phyloP scores from a whole-genome alignment of 441 rosid genomes.

The Gossypium schwendimanii region DNA sequence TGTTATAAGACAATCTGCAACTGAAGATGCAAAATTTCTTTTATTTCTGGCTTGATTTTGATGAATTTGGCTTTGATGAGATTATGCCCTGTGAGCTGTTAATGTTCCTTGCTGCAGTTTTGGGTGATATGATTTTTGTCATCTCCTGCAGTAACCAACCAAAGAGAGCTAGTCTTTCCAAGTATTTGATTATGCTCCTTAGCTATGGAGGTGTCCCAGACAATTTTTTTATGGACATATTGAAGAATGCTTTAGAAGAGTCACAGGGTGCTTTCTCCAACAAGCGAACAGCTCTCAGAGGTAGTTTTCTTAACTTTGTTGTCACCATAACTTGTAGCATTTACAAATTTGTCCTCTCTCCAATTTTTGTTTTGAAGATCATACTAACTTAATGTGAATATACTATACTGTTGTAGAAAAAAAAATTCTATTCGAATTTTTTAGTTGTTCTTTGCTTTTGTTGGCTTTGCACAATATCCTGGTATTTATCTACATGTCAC shows the following conservation, averaged over 20 bases:
- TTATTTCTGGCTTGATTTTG: background rate
- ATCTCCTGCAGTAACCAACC: conserved; percentile 40
- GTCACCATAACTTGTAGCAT: background rate
- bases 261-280: conserved; percentile 29
- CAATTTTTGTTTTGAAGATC: background rate
- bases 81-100: background rate
- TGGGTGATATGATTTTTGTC: background rate
- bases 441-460: background rate
- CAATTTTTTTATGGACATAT: conserved; percentile 37
- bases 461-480: background rate
- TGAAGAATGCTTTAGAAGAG: conserved; percentile 44
- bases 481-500: background rate
- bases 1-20: background rate
- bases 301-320: conserved; percentile 25
- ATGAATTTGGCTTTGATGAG: conserved; percentile 8
- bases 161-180: conserved; percentile 38
- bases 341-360: background rate
- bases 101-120: background rate
- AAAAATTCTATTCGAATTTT: background rate
- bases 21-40: background rate
- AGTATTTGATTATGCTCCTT: conserved; percentile 52
- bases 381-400: background rate
- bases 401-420: background rate
- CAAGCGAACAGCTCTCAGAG: conserved; percentile 45
- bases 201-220: conserved; percentile 68